Evolutionary conservation across 768 basidiomycete genomes (phyloP).

Genomic region (Pleurotus giganteus): DNA sequence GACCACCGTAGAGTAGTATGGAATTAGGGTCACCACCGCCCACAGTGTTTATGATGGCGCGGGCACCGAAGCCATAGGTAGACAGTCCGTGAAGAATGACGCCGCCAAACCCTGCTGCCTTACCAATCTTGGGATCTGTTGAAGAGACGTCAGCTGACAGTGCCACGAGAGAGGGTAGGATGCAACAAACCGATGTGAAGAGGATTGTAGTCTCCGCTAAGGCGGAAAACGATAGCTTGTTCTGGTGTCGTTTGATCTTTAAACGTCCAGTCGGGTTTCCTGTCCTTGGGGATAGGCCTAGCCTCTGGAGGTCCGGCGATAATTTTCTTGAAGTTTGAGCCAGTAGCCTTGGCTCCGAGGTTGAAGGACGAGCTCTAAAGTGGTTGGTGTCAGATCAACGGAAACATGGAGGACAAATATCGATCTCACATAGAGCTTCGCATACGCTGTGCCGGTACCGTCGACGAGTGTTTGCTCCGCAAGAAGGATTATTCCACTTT

Average conservation of each 20-base stretch:
- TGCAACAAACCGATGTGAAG: conserved; percentile 60
- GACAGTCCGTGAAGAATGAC: conserved; percentile 85
- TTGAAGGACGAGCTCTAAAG: conserved; percentile 64
- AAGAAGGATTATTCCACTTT: conserved; percentile 73
- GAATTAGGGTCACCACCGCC: conserved; percentile 60
- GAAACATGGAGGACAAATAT: not conserved
- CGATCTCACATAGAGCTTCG: conserved; percentile 55
- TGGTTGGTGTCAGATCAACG: not conserved
- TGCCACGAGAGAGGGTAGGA: not conserved
- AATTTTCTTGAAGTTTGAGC: conserved; percentile 58
- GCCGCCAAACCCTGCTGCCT: conserved; percentile 74
- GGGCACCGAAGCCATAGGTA: conserved; percentile 79
- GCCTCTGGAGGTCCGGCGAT: conserved; percentile 61
- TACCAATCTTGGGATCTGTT: conserved; percentile 72
- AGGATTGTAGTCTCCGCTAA: conserved; percentile 80
- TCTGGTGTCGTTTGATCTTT: conserved; percentile 61
- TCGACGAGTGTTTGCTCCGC: conserved; percentile 63
- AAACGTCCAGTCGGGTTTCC: conserved; percentile 58
- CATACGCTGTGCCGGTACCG: conserved; percentile 55
- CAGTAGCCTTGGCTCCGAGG: conserved; percentile 64
- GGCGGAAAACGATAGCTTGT: conserved; percentile 69
- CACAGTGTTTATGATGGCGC: conserved; percentile 64
- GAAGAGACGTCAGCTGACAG: not conserved
- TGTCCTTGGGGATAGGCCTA: conserved; percentile 59
- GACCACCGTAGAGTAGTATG: conserved; percentile 65